Conservation (phyloP, 805 yeast species). For the Pichia californica region DNA sequence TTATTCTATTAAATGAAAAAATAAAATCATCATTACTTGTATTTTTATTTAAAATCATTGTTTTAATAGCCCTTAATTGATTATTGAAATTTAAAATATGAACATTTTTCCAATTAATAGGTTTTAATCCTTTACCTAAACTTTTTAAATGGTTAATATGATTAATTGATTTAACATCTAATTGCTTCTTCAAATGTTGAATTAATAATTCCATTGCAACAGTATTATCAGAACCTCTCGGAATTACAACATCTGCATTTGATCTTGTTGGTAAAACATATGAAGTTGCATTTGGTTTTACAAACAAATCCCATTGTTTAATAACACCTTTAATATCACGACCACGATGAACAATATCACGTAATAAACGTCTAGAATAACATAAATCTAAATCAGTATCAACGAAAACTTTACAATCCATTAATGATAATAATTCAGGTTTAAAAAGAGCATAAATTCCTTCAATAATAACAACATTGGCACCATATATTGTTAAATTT, state of each 20-base stretch:
- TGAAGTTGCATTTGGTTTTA: slow-evolving; percentile 84
- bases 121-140: slow-evolving; percentile 40
- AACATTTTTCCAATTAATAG: slow-evolving; percentile 30
- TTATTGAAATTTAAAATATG: slow-evolving; percentile 42
- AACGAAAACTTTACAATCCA: slow-evolving; percentile 85
- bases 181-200: slow-evolving; percentile 69
- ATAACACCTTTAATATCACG: slow-evolving; percentile 78
- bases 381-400: slow-evolving; percentile 94
- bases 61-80: slow-evolving; percentile 66
- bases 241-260: slow-evolving; percentile 82
- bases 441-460: slow-evolving; percentile 84
- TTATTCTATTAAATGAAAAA: slow-evolving; percentile 80
- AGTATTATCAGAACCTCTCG: slow-evolving; percentile 77
- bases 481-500: slow-evolving; percentile 79
- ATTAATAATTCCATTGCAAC: slow-evolving; percentile 78
- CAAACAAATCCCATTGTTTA: slow-evolving; percentile 84
- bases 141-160: slow-evolving; percentile 61
- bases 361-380: slow-evolving; percentile 74
- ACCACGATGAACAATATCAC: slow-evolving; percentile 84
- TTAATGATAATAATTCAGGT: slow-evolving; percentile 57
- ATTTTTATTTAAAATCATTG: slow-evolving; percentile 52
- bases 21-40: slow-evolving; percentile 72
- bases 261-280: slow-evolving; percentile 70
- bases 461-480: slow-evolving; percentile 86
- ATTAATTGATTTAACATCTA: slow-evolving; percentile 53